These are phyloP conservation scores for Rhizoctonia solani DNA, from an alignment of 1,284 basidiomycete genomes.

Conservation along the genomic window DNA sequence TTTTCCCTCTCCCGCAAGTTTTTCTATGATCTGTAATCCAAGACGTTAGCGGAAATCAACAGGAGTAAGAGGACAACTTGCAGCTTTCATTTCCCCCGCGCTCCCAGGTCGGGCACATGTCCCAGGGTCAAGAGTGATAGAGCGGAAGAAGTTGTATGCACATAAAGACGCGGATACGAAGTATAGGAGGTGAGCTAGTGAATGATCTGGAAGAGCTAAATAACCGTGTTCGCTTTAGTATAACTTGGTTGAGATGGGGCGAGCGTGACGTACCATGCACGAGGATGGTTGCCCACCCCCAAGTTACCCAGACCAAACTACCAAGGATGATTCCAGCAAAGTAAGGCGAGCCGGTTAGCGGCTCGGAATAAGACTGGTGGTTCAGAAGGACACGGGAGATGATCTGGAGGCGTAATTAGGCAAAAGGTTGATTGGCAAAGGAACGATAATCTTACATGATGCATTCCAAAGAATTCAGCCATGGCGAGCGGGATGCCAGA, in stretches of 20 bases:
- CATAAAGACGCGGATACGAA: slow-evolving; percentile 73
- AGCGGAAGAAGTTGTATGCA: slow-evolving; percentile 86
- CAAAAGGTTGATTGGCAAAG: slow-evolving; percentile 36
- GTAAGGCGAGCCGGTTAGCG: slow-evolving; percentile 81
- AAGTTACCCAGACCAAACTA: slow-evolving; percentile 86
- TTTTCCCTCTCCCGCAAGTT: slow-evolving; percentile 82
- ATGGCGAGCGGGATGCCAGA: slow-evolving; percentile 79
- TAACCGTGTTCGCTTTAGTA: not conserved
- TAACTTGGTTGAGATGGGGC: not conserved
- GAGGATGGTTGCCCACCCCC: slow-evolving; percentile 77
- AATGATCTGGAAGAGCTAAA: slow-evolving; percentile 72
- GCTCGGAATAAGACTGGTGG: slow-evolving; percentile 74
- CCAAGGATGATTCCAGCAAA: slow-evolving; percentile 88
- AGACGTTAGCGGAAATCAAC: not conserved
- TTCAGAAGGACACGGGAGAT: slow-evolving; percentile 83
- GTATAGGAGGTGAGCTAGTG: slow-evolving; percentile 76
- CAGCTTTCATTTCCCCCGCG: slow-evolving; percentile 81
- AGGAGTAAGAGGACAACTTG: slow-evolving; percentile 46
- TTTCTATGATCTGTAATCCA: slow-evolving; percentile 73
- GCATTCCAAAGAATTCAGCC: slow-evolving; percentile 89
- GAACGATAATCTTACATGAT: slow-evolving; percentile 67
- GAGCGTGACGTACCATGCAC: slow-evolving; percentile 57
- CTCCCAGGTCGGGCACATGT: slow-evolving; percentile 78
- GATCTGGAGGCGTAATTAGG: slow-evolving; percentile 52
- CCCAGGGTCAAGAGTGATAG: slow-evolving; percentile 90